A percentile compares a stretch with the other conserved stretches of the same genome.
phyloP scores from a whole-genome alignment of 306 rosid species.

The Benincasa hispida region DNA sequence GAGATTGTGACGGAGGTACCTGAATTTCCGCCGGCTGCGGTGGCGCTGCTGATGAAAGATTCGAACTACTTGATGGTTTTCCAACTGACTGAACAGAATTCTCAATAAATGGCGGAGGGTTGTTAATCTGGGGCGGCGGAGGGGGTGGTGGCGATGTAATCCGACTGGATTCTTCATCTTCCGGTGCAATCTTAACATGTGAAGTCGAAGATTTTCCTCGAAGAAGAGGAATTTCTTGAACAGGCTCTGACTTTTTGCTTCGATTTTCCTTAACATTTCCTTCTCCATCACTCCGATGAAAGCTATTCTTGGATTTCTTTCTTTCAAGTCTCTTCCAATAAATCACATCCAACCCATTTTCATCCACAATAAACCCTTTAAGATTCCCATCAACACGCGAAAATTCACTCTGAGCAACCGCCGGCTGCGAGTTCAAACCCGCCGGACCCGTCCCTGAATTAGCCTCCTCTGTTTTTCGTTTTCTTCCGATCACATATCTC shows the following conservation, averaged over 20 bases:
- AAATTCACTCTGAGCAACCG: not conserved
- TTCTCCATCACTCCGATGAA: not conserved
- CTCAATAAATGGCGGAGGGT: conserved; percentile 8
- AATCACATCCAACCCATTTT: conserved; percentile 81
- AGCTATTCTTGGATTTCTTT: conserved; percentile 18
- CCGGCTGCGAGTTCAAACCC: not conserved
- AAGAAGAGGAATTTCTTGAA: conserved; percentile 65
- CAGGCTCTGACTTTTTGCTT: conserved; percentile 9
- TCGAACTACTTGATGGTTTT: conserved; percentile 10
- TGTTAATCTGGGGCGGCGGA: conserved; percentile 9
- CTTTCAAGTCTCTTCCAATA: conserved; percentile 72
- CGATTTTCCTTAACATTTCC: conserved; percentile 8
- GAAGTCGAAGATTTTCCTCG: conserved; percentile 74
- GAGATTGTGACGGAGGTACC: conserved; percentile 2
- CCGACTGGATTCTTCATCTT: conserved; percentile 12
- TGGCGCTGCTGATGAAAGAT: conserved; percentile 15
- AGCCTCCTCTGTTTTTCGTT: conserved; percentile 13
- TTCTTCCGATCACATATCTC: conserved; percentile 19
- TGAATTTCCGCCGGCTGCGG: not conserved
- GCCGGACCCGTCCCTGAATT: not conserved
- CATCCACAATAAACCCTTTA: conserved; percentile 54
- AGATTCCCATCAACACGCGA: conserved; percentile 9
- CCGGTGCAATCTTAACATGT: conserved; percentile 28
- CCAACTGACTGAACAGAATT: conserved; percentile 9
- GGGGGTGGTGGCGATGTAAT: conserved; percentile 4